phyloP scores from a whole-genome alignment of 2,329 filamentous ascomycete species.

The Fusarium robinianum region DNA sequence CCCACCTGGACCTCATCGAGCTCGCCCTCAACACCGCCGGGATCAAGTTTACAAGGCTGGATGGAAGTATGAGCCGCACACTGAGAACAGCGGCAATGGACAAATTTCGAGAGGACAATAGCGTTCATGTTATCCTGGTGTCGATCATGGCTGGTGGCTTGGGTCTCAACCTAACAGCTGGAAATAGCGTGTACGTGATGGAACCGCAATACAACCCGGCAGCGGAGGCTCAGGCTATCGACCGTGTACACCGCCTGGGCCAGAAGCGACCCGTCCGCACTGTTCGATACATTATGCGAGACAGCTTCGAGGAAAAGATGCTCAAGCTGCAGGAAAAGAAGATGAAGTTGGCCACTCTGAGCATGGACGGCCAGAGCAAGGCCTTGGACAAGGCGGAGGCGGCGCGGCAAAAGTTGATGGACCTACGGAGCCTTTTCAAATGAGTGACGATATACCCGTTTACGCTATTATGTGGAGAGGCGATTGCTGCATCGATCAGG shows the following conservation, averaged over 20 bases:
- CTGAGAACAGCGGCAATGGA: slow-evolving; percentile 77
- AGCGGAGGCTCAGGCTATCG: slow-evolving; percentile 90
- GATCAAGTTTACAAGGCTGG: slow-evolving; percentile 78
- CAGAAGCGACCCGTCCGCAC: slow-evolving; percentile 90
- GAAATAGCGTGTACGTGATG: slow-evolving; percentile 92
- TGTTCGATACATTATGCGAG: slow-evolving; percentile 84
- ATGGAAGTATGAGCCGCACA: slow-evolving; percentile 82
- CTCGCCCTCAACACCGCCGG: slow-evolving; percentile 70
- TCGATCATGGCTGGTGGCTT: slow-evolving; percentile 92
- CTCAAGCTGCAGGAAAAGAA: slow-evolving; percentile 89
- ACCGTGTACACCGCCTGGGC: slow-evolving; percentile 88
- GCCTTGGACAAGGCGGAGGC: slow-evolving; percentile 56
- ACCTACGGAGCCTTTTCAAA: slow-evolving; percentile 63
- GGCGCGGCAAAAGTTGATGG: slow-evolving; percentile 65
- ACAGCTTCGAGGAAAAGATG: slow-evolving; percentile 95
- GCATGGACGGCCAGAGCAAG: slow-evolving; percentile 69
- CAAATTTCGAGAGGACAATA: slow-evolving; percentile 72
- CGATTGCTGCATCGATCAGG: slow-evolving; percentile 27
- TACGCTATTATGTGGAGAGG: slow-evolving; percentile 15
- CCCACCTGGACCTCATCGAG: slow-evolving; percentile 90
- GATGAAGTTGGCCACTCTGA: slow-evolving; percentile 84
- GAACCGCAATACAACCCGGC: slow-evolving; percentile 98
- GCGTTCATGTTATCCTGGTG: slow-evolving; percentile 80
- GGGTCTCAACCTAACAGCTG: slow-evolving; percentile 86
- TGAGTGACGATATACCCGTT: slow-evolving; percentile 37